phyloP scores from a whole-genome alignment of 352 stramenopile genomes.

The Pythium dissimile region DNA sequence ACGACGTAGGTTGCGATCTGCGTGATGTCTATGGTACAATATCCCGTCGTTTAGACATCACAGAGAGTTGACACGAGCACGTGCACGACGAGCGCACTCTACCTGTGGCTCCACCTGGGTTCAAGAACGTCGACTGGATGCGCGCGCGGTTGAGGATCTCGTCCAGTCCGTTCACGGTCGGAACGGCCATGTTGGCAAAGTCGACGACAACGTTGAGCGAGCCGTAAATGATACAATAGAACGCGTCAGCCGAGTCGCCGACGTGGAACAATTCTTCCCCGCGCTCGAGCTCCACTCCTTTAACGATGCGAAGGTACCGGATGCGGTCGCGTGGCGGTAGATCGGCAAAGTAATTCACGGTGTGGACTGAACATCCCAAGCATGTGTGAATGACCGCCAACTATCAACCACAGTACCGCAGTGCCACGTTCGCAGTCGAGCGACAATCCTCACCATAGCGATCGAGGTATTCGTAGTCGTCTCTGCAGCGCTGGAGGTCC shows the following conservation, averaged over 20 bases:
- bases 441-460: constrained; percentile 45
- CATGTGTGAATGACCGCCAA: neutral
- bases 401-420: neutral
- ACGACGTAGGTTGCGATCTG: constrained; percentile 59
- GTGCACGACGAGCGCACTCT: neutral
- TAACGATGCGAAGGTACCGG: constrained; percentile 57
- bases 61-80: neutral
- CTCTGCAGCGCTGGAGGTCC: constrained; percentile 33
- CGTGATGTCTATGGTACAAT: constrained; percentile 13
- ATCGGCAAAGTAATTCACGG: constrained; percentile 63
- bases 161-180: constrained; percentile 69
- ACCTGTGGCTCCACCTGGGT: constrained; percentile 47
- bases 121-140: constrained; percentile 65
- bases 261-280: constrained; percentile 69
- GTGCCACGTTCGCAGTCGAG: neutral
- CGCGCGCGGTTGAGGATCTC: constrained; percentile 67
- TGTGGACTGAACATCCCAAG: constrained; percentile 48
- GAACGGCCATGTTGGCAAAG: constrained; percentile 56
- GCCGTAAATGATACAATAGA: constrained; percentile 78
- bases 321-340: constrained; percentile 46
- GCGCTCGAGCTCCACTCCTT: constrained; percentile 59
- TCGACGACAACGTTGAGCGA: constrained; percentile 73
- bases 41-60: neutral
- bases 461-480: constrained; percentile 70
- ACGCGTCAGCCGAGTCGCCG: constrained; percentile 61